Conservation (phyloP, 2,329 filamentous ascomycete species). For the Colletotrichum godetiae region DNA sequence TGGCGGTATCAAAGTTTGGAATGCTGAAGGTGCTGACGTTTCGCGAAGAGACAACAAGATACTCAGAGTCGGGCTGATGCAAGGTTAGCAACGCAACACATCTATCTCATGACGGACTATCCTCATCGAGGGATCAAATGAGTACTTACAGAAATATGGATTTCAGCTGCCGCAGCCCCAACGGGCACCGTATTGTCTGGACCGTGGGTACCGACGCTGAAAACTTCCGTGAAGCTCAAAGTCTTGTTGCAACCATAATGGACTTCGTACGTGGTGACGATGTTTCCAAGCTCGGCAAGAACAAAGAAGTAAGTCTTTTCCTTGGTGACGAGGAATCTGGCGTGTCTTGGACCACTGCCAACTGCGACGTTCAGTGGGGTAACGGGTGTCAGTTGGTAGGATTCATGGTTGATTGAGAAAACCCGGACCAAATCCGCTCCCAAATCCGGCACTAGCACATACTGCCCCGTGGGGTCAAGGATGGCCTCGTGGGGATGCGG, state of each 20-base stretch:
- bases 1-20: slow-evolving; percentile 52
- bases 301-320: slow-evolving; percentile 67
- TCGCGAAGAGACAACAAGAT: slow-evolving; percentile 75
- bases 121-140: too few species aligned
- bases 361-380: slow-evolving; percentile 25
- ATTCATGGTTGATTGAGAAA: slow-evolving; percentile 27
- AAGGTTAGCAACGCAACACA: neutral
- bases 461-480: slow-evolving; percentile 35
- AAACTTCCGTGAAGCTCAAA: slow-evolving; percentile 60
- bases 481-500: slow-evolving; percentile 34
- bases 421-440: slow-evolving; percentile 33
- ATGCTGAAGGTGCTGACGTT: slow-evolving; percentile 66
- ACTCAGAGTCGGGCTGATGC: slow-evolving; percentile 64
- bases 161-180: slow-evolving; percentile 63
- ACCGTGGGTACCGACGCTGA: slow-evolving; percentile 60
- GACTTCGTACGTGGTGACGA: slow-evolving; percentile 66
- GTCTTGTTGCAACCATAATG: slow-evolving; percentile 55
- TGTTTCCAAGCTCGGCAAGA: slow-evolving; percentile 68
- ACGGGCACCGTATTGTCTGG: slow-evolving; percentile 51
- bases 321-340: slow-evolving; percentile 60
- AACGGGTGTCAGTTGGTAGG: slow-evolving; percentile 23
- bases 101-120: neutral
- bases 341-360: slow-evolving; percentile 45
- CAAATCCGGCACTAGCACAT: slow-evolving; percentile 29
- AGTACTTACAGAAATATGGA: slow-evolving; percentile 67